phyloP scores from a whole-genome alignment of 2,329 filamentous ascomycete genomes.

The Sclerotinia nivalis region DNA sequence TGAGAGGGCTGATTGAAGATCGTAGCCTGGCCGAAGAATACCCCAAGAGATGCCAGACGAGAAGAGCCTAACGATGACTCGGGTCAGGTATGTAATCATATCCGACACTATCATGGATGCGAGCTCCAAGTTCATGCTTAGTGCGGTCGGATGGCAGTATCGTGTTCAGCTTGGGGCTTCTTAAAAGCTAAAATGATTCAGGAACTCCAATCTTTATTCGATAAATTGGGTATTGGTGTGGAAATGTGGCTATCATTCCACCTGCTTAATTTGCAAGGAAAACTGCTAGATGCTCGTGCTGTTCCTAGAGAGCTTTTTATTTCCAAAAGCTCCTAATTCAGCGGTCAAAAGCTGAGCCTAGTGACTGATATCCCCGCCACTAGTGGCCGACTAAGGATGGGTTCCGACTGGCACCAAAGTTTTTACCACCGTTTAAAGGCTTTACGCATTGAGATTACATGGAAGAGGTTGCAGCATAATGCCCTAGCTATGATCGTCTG shows the following conservation, averaged over 20 bases:
- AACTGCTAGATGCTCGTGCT: constrained; percentile 6
- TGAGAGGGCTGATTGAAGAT: neutral
- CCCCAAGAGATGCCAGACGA: neutral
- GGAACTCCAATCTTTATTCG: constrained; percentile 13
- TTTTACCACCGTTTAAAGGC: neutral
- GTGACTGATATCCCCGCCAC: constrained; percentile 6
- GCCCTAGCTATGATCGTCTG: constrained; percentile 4
- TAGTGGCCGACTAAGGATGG: neutral
- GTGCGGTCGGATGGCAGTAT: neutral
- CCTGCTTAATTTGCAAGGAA: neutral
- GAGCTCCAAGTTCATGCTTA: constrained; percentile 10
- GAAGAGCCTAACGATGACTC: neutral
- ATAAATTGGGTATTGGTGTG: neutral
- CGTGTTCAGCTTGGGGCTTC: neutral
- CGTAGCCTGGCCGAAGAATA: constrained; percentile 13
- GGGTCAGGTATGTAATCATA: neutral
- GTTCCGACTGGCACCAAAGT: constrained; percentile 9
- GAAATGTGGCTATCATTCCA: neutral
- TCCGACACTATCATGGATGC: neutral
- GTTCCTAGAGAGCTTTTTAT: neutral
- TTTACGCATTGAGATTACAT: constrained; percentile 19
- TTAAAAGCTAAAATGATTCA: constrained; percentile 8
- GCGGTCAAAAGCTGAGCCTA: constrained; percentile 3
- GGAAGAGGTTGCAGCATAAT: neutral
- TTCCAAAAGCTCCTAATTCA: neutral